These are phyloP conservation scores for Deuterostichococcus epilithicus DNA, from an alignment of 139 green algal species.

Conservation along the genomic window DNA sequence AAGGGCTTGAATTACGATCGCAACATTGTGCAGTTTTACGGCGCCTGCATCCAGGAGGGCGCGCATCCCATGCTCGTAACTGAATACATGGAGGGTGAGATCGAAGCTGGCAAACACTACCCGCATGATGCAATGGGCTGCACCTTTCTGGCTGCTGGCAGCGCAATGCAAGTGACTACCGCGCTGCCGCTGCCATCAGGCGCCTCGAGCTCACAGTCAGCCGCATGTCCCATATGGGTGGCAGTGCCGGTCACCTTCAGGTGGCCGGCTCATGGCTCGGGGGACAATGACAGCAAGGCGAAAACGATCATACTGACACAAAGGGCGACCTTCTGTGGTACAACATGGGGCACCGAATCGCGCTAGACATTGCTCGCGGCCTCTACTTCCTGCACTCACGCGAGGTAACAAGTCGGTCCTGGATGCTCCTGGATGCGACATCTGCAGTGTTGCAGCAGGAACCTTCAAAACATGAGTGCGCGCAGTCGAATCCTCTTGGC, in stretches of 20 bases:
- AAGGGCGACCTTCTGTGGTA: constrained; percentile 6
- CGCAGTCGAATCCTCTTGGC: too few relatives aligned
- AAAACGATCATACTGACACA: neutral
- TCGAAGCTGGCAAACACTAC: too few relatives aligned
- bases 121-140: too few relatives aligned
- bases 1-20: neutral
- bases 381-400: constrained; percentile 16
- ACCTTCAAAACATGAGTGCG: too few relatives aligned
- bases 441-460: too few relatives aligned
- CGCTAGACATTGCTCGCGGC: constrained; percentile 9
- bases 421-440: too few relatives aligned
- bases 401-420: neutral
- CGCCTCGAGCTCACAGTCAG: neutral
- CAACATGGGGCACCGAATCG: constrained; percentile 7
- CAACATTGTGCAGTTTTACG: neutral
- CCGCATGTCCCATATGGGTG: neutral
- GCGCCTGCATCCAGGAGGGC: neutral
- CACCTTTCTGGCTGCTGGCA: too few relatives aligned
- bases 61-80: neutral
- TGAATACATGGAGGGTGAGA: neutral
- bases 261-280: neutral
- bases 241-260: too few relatives aligned
- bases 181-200: too few relatives aligned
- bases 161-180: neutral
- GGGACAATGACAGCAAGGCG: constrained; percentile 6